These are phyloP conservation scores for Gracilaria caudata DNA, from an alignment of 23 red algal genomes.

Conservation along the genomic window DNA sequence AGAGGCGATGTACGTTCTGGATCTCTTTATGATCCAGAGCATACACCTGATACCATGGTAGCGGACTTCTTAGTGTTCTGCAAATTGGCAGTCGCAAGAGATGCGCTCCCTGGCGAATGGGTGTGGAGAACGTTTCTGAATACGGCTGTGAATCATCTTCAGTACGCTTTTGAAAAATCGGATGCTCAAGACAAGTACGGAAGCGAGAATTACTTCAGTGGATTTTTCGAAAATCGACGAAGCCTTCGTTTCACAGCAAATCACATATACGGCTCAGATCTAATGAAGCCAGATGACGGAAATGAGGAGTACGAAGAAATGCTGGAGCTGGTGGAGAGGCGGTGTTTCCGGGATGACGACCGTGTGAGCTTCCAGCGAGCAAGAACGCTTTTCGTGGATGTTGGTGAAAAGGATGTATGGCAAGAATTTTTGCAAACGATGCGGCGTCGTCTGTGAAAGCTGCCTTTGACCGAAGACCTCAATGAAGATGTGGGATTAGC, in stretches of 20 bases:
- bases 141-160: not conserved
- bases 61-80: conserved; percentile 1
- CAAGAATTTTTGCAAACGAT: not conserved
- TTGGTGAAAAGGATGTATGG: not conserved
- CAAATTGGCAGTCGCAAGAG: conserved; percentile 5
- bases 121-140: not conserved
- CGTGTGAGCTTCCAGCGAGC: not conserved
- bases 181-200: conserved; percentile 3
- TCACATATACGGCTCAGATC: not conserved
- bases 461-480: not conserved
- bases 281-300: not conserved
- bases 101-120: not conserved
- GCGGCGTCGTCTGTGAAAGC: not conserved
- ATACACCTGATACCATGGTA: not conserved
- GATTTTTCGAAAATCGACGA: not conserved
- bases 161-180: not conserved
- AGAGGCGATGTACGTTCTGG: not conserved
- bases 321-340: not conserved
- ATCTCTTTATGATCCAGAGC: not conserved
- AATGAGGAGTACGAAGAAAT: not conserved
- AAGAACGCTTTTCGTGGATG: not conserved
- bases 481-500: not conserved
- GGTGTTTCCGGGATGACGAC: not conserved
- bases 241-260: conserved; percentile 9
- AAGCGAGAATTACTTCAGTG: not conserved